Conservation (phyloP, 345 rosid genomes). For the Salix viminalis region DNA sequence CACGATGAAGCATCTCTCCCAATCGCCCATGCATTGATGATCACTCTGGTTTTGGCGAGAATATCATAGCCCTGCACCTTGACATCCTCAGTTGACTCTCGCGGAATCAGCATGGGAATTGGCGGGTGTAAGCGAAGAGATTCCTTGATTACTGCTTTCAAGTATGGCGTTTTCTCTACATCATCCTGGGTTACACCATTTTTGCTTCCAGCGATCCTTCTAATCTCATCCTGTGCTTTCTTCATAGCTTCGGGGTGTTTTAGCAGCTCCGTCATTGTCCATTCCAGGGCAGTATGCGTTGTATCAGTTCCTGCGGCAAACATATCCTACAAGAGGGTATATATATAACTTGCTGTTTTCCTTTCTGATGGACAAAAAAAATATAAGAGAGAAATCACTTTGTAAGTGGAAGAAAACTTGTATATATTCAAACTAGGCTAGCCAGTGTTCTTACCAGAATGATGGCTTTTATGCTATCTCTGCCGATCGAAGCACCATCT, state of each 20-base stretch:
- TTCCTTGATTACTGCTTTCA: slow-evolving; percentile 39
- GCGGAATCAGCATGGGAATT: slow-evolving; percentile 30
- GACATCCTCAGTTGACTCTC: slow-evolving; percentile 25
- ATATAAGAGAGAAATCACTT: no score
- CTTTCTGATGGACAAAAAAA: no score
- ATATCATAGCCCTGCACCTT: slow-evolving; percentile 26
- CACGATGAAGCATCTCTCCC: slow-evolving; percentile 35
- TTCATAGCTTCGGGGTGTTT: slow-evolving; percentile 30
- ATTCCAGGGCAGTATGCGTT: slow-evolving; percentile 28
- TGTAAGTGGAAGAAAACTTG: no score
- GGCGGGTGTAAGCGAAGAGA: slow-evolving; percentile 40
- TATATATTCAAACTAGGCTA: no score
- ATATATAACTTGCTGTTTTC: neutral
- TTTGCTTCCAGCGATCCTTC: slow-evolving; percentile 4
- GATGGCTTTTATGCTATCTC: slow-evolving; percentile 31
- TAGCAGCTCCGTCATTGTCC: slow-evolving; percentile 43
- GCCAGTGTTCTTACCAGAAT: slow-evolving; percentile 19
- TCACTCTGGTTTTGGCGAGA: slow-evolving; percentile 19
- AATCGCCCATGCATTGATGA: slow-evolving; percentile 29
- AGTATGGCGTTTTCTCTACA: slow-evolving; percentile 18
- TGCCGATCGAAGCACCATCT: slow-evolving; percentile 3
- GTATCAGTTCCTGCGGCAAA: slow-evolving; percentile 40
- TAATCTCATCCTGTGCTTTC: slow-evolving; percentile 20
- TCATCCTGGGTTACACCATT: slow-evolving; percentile 1
- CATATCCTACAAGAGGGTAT: slow-evolving; percentile 23